Conservation (phyloP, 345 rosid genomes). For the Salix exigua region DNA sequence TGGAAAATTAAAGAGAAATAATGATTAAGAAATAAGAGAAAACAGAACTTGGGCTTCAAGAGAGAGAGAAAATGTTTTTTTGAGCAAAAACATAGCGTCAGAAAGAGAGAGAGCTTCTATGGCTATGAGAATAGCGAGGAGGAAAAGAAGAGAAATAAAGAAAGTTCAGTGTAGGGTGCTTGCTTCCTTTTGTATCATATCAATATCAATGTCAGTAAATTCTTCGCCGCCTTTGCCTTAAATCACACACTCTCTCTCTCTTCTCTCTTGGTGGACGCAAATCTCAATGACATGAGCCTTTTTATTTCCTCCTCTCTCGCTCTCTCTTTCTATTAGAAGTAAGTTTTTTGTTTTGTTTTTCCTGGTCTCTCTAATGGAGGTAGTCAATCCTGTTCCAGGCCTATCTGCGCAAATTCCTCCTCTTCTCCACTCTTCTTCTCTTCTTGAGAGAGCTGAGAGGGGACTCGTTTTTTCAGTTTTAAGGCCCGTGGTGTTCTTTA, state of each 20-base stretch:
- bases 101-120: not conserved
- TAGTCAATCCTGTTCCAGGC: not conserved
- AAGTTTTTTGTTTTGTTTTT: not conserved
- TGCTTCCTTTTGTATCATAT: conserved; percentile 3
- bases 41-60: not conserved
- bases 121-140: not conserved
- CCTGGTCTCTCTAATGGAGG: not conserved
- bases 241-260: conserved; percentile 29
- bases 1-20: not conserved
- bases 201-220: conserved; percentile 27
- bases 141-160: not conserved
- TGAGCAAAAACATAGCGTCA: not conserved
- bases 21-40: not conserved
- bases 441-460: not conserved
- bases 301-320: not conserved
- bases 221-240: conserved; percentile 78
- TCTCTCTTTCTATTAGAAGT: not conserved
- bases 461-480: not conserved
- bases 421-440: not conserved
- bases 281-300: conserved; percentile 36
- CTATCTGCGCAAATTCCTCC: not conserved
- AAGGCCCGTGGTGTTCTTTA: too few relatives aligned
- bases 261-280: conserved; percentile 26
- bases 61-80: not conserved
- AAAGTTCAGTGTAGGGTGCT: not conserved